Base-by-base conservation (phyloP, 805 yeast genomes). In the Jamesozyma spencerorum region DNA sequence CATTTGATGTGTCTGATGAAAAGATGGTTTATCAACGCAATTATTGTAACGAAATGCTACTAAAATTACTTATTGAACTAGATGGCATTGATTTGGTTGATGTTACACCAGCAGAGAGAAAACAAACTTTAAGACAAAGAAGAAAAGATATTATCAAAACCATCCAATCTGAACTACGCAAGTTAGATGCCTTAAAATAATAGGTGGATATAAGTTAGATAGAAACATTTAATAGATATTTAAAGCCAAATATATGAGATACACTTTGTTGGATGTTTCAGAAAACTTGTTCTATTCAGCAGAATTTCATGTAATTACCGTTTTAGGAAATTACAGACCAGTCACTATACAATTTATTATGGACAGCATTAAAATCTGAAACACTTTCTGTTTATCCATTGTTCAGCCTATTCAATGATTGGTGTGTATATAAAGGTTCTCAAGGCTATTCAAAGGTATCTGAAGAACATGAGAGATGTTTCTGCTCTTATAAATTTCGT, bases 21-120 rank as follows among this genome's bases (percentile, higher is more conserved):
- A 51, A 58, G 32, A 42, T 51, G 14, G 47, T 46, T 8, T 80
- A 75, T 56, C 71, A 73, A 52, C 70, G 67, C 49, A 70, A 72
- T 39, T 82, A 69, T 55, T 77, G 68, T 56, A 81, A 78, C 50
- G 94, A 83, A 57, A 72, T 72, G 69, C 61, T 83, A 33, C 64
- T 83, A 57, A 81, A 81, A 54, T 69, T 79, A 46, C 59, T 82
- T 48, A 70, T 83, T 69, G 74, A 70, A 45, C 64, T 84, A 40
- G 94, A 84, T 51, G 78, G 74, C 2, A 66, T 84, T 28, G 82
- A 79, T 45, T 49, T 64, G 12, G 41, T 51, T 4, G 57, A 46
- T 17, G 26, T 58, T 4, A 66, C 65, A 8, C 68, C 68, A 22
- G 26, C 26, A 7, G 73, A 73, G 36, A 39, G 45, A 11, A 72